These are phyloP conservation scores for Pyrenophora seminiperda DNA, from an alignment of 2,329 filamentous ascomycete species.

Conservation along the genomic window DNA sequence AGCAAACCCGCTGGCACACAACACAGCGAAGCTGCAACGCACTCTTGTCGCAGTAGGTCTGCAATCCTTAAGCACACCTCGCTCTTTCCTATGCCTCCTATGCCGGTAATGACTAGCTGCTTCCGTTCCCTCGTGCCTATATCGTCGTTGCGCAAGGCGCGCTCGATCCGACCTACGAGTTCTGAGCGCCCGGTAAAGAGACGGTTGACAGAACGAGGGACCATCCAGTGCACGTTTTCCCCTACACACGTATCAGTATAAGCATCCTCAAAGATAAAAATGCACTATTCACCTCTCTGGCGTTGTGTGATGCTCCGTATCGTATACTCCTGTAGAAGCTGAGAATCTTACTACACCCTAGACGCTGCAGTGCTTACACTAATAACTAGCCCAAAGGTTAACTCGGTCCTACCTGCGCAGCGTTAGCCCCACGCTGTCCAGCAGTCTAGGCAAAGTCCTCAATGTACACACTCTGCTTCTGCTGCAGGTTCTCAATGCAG, in stretches of 20 bases:
- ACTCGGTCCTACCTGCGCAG: too few relatives aligned
- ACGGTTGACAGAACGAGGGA: not conserved
- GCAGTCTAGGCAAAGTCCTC: slow-evolving; percentile 11
- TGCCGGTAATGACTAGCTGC: slow-evolving; percentile 36
- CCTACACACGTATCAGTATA: not conserved
- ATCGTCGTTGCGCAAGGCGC: not conserved
- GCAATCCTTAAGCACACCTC: slow-evolving; percentile 40
- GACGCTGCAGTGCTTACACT: too few relatives aligned
- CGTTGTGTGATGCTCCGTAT: too few relatives aligned
- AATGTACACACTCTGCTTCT: slow-evolving; percentile 24
- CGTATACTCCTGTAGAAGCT: too few relatives aligned
- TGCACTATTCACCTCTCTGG: too few relatives aligned
- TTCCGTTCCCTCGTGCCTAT: not conserved
- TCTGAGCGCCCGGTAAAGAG: not conserved
- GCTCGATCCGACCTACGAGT: not conserved
- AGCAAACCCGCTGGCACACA: not conserved
- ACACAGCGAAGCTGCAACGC: slow-evolving; percentile 2
- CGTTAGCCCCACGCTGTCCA: not conserved
- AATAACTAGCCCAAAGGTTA: too few relatives aligned
- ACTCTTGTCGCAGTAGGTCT: slow-evolving; percentile 28
- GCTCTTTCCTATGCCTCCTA: slow-evolving; percentile 42
- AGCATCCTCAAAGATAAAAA: not conserved
- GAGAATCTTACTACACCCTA: too few relatives aligned
- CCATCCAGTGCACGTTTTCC: not conserved
- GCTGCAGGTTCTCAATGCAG: slow-evolving; percentile 15